Evolutionary conservation across 202 grass and related monocot genomes (phyloP).

Genomic region (Schoenoplectus tabernaemontani): DNA sequence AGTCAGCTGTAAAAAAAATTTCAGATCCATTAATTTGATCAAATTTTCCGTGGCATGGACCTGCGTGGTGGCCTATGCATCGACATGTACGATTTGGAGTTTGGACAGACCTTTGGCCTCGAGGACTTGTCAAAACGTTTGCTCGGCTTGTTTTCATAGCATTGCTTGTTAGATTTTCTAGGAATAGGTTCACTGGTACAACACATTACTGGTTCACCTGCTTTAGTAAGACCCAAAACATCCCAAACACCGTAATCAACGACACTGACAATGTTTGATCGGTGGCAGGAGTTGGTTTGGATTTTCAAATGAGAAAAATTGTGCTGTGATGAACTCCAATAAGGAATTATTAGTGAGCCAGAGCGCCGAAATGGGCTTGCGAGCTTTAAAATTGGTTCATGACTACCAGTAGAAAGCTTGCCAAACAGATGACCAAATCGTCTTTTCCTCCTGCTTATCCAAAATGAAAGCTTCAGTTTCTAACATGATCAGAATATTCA

Average conservation of each 20-base stretch:
- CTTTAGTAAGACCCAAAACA: neutral
- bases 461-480: neutral
- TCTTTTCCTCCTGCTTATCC: neutral
- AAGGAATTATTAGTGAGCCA: neutral
- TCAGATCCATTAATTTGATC: neutral
- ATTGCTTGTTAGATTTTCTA: neutral
- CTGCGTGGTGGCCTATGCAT: neutral
- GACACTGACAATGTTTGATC: neutral
- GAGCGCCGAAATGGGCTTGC: neutral
- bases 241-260: no score
- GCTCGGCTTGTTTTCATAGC: neutral
- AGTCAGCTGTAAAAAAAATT: no score
- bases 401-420: neutral
- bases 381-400: no score
- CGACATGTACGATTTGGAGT: neutral
- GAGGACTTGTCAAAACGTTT: neutral
- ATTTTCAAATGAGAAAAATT: neutral
- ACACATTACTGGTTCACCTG: neutral
- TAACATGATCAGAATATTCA: neutral
- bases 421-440: neutral
- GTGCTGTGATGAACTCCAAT: neutral
- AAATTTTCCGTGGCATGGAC: neutral
- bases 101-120: neutral
- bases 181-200: neutral
- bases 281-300: neutral